Base-by-base conservation (phyloP, 2,329 filamentous ascomycete species). In the Sarocladiaceae sp. region DNA sequence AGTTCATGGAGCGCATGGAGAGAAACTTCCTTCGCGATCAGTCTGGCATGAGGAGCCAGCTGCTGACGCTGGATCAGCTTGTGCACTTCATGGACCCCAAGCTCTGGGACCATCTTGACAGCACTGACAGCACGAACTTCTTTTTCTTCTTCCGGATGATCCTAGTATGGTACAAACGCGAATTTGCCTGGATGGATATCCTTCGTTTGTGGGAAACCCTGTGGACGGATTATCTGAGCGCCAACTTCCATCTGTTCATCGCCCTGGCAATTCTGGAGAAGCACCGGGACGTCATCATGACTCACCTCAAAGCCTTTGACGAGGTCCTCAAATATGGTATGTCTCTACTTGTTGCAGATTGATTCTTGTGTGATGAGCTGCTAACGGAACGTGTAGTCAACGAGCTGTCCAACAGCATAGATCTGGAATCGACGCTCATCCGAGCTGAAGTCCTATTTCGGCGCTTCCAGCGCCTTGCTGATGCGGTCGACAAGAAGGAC, bases 121-220 rank as follows among this genome's bases (percentile, higher is more conserved):
- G 78, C 13, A 87, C 90, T 16, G 94, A 98, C 57, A 94, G 86
- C 57, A 98, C 93, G 19, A 98, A 98, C 63, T 98, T 98, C 66
- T 98, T 98, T 67, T 98, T 98, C 72, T 97, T 98, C 72, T 98
- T 97, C 78, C 86, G 93, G 48, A 97, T 97, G 93, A 74, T 98
- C 26, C 74, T 98, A 1, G 93, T 98, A 9, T 98, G 93, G 93
- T 98, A 93, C 65, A 98, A 98, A 71, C 84, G 93, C 39, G 93
- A 98, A 64, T 98, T 98, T 56, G 77, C 81, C 53, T 98, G 91
- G 88, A 63, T 76, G 39, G 89, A 97, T 57, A 80, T 95, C 10
- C 69, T 97, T 26, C 78, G 86, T 15, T 69, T 98, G 3, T 98
- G 93, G 93, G 93, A 98, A 64, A 74, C 78, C 0, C 68, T 97